Percentiles rank a stretch among this genome's conserved stretches.
phyloP scores from a whole-genome alignment of 2,329 filamentous ascomycete species.

The Colletotrichum somersetense region DNA sequence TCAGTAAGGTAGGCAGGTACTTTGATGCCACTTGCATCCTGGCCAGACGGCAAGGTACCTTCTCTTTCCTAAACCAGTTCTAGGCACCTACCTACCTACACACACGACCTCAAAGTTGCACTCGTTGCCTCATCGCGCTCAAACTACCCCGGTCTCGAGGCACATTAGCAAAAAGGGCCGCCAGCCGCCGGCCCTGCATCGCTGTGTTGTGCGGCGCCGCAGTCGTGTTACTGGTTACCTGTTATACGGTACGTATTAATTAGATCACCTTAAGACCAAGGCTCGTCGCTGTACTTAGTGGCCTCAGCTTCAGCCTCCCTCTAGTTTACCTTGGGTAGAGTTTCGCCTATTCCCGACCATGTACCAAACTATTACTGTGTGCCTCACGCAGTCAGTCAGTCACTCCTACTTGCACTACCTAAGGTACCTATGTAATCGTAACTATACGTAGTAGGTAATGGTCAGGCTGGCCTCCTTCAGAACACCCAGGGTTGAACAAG shows the following conservation, averaged over 20 bases:
- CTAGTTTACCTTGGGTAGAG: constrained; percentile 2
- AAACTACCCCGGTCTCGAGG: constrained; percentile 4
- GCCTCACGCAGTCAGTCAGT: background rate
- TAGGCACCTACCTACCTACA: no score
- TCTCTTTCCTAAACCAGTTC: background rate
- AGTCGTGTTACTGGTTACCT: constrained; percentile 15
- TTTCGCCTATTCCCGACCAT: background rate
- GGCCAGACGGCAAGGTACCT: constrained; percentile 24
- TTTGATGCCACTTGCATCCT: constrained; percentile 31
- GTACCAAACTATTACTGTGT: constrained; percentile 4
- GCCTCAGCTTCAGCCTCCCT: constrained; percentile 11
- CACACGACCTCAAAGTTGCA: background rate
- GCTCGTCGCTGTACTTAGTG: background rate
- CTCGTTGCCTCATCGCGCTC: constrained; percentile 16
- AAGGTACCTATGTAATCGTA: no score
- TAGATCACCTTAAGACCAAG: constrained; percentile 7
- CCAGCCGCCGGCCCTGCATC: constrained; percentile 1
- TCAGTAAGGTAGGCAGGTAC: constrained; percentile 28
- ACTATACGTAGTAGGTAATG: background rate
- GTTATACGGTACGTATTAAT: constrained; percentile 3
- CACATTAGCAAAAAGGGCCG: constrained; percentile 2
- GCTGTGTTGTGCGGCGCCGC: constrained; percentile 4
- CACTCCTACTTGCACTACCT: no score
- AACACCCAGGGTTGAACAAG: constrained; percentile 16
- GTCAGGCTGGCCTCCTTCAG: background rate